Conservation (phyloP, 768 basidiomycete genomes). For the Rhodotorula paludigena region DNA sequence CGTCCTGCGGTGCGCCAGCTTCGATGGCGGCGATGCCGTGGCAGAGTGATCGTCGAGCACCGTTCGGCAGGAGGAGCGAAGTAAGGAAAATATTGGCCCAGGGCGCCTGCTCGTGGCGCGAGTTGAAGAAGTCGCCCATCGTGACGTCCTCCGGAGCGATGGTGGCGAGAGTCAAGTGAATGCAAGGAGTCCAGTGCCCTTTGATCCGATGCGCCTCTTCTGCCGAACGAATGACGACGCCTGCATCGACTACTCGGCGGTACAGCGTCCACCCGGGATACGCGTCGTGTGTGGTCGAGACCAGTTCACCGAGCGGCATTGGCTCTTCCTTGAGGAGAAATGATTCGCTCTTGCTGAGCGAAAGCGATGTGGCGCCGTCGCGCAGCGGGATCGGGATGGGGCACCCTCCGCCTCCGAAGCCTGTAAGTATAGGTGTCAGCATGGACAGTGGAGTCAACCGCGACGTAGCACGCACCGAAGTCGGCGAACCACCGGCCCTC, state of each 20-base stretch:
- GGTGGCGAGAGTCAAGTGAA: conserved; percentile 15
- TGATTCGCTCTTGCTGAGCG: conserved; percentile 12
- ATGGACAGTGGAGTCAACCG: fast-evolving
- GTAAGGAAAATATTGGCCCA: conserved; percentile 13
- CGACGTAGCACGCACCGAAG: conserved; percentile 12
- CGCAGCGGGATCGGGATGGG: conserved; percentile 15
- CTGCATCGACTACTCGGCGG: background rate
- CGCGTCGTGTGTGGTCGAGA: background rate
- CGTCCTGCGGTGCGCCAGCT: conserved; percentile 14
- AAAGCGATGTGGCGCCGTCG: conserved; percentile 17
- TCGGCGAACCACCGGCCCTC: conserved; percentile 7
- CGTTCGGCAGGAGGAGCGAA: conserved; percentile 24
- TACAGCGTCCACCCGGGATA: background rate
- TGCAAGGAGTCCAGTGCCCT: conserved; percentile 21
- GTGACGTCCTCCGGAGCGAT: conserved; percentile 10
- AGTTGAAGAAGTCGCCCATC: background rate
- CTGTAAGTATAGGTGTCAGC: background rate
- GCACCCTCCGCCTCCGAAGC: conserved; percentile 29
- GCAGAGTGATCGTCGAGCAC: conserved; percentile 17
- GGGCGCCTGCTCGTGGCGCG: background rate
- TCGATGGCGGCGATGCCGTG: conserved; percentile 29
- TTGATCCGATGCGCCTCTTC: background rate
- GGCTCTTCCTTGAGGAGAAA: conserved; percentile 21
- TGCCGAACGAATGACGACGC: background rate
- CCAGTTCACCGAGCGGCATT: conserved; percentile 17